phyloP scores from a whole-genome alignment of 1,139 yeast genomes.

The Magnusiomyces paraingens region DNA sequence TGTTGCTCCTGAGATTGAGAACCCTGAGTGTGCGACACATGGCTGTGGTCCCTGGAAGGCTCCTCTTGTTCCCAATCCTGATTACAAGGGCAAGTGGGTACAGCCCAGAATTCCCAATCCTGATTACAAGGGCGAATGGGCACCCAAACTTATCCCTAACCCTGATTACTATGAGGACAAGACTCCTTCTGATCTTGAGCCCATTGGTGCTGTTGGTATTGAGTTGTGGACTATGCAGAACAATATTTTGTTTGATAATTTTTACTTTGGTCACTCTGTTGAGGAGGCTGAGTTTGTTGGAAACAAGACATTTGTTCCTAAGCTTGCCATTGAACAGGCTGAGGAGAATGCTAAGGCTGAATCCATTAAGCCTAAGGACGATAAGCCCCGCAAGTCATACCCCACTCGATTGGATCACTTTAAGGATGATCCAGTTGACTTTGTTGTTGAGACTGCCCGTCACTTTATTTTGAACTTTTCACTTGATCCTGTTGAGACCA shows the following conservation, averaged over 20 bases:
- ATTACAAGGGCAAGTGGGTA: slow-evolving; percentile 71
- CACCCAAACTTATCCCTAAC: slow-evolving; percentile 58
- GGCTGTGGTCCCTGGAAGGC: slow-evolving; percentile 79
- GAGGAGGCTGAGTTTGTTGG: slow-evolving; percentile 80
- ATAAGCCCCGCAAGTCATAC: slow-evolving; percentile 22
- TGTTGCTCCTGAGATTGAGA: slow-evolving; percentile 59
- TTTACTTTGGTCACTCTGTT: slow-evolving; percentile 76
- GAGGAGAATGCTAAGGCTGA: slow-evolving; percentile 34
- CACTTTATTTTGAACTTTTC: slow-evolving; percentile 31
- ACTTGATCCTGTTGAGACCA: slow-evolving; percentile 30
- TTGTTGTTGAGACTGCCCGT: slow-evolving; percentile 26
- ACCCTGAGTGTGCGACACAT: slow-evolving; percentile 60
- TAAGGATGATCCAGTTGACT: slow-evolving; percentile 34
- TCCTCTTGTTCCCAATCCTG: slow-evolving; percentile 59
- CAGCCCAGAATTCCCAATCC: slow-evolving; percentile 69
- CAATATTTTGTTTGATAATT: slow-evolving; percentile 69
- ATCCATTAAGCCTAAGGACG: slow-evolving; percentile 26
- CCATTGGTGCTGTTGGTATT: slow-evolving; percentile 77
- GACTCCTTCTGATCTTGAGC: slow-evolving; percentile 55
- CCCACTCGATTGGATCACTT: slow-evolving; percentile 25
- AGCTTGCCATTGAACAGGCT: slow-evolving; percentile 48
- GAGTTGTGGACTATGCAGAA: slow-evolving; percentile 87
- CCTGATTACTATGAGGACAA: slow-evolving; percentile 60
- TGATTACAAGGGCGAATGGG: slow-evolving; percentile 71
- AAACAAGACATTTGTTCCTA: slow-evolving; percentile 62